phyloP scores from a whole-genome alignment of 2,329 filamentous ascomycete genomes.

The Fusarium caatingaense region DNA sequence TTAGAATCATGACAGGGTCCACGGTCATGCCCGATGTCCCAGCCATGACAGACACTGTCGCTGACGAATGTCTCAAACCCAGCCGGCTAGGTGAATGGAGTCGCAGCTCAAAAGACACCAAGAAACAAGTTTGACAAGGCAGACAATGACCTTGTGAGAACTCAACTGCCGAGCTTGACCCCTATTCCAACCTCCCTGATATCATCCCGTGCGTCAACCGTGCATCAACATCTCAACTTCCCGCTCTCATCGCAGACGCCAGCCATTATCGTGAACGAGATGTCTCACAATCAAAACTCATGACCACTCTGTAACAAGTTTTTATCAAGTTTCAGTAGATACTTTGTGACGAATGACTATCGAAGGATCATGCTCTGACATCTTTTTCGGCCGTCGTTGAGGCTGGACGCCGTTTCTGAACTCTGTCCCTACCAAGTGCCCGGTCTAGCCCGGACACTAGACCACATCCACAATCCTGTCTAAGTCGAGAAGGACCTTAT shows the following conservation, averaged over 20 bases:
- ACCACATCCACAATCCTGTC: conserved; percentile 32
- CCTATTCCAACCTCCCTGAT: not conserved
- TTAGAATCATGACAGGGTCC: not conserved
- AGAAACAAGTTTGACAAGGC: not conserved
- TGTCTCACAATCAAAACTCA: not conserved
- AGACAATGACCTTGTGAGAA: not conserved
- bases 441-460: conserved; percentile 30
- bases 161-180: rapidly evolving
- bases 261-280: not conserved
- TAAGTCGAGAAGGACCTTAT: conserved; percentile 18
- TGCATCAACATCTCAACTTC: not conserved
- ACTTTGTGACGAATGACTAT: too few relatives aligned
- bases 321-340: too few relatives aligned
- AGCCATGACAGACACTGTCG: conserved; percentile 13
- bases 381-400: not conserved
- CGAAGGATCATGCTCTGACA: not conserved
- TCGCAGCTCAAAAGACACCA: not conserved
- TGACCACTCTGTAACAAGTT: conserved; percentile 8
- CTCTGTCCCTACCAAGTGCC: not conserved
- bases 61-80: conserved; percentile 24
- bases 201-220: not conserved
- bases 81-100: conserved; percentile 17
- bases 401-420: conserved; percentile 6
- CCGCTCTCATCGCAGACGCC: not conserved
- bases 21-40: not conserved